These are phyloP conservation scores for Dactylellina parvicollis DNA, from an alignment of 2,329 filamentous ascomycete genomes.

Conservation along the genomic window DNA sequence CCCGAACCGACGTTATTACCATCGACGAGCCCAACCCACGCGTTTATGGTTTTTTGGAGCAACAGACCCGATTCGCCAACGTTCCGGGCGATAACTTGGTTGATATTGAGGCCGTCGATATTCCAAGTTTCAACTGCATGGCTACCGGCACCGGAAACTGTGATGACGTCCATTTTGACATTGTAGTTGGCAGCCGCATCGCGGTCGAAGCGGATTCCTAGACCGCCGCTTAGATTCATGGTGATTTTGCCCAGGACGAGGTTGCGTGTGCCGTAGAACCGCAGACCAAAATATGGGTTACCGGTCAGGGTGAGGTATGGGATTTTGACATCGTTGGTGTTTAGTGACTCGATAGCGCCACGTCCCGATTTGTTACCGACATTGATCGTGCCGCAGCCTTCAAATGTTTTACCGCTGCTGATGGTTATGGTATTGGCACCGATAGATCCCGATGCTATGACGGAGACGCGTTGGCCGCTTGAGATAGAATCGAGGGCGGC, in stretches of 20 bases:
- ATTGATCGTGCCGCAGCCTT: slow-evolving; percentile 70
- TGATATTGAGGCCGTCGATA: slow-evolving; percentile 67
- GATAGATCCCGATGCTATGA: slow-evolving; percentile 68
- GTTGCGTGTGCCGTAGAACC: slow-evolving; percentile 67
- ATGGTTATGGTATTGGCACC: slow-evolving; percentile 67
- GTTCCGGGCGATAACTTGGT: slow-evolving; percentile 66
- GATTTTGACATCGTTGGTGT: slow-evolving; percentile 66
- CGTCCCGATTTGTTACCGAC: slow-evolving; percentile 62
- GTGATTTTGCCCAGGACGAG: slow-evolving; percentile 67
- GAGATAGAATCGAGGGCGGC: slow-evolving; percentile 66
- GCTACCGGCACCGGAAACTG: slow-evolving; percentile 66
- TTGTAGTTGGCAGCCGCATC: slow-evolving; percentile 67
- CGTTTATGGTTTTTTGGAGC: slow-evolving; percentile 67
- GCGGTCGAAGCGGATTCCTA: slow-evolving; percentile 70
- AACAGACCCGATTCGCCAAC: slow-evolving; percentile 70
- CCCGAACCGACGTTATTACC: slow-evolving; percentile 67
- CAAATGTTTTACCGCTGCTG: slow-evolving; percentile 68
- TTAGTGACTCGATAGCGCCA: slow-evolving; percentile 68
- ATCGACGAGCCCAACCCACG: slow-evolving; percentile 67
- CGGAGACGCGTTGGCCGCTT: slow-evolving; percentile 67
- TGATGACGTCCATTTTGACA: slow-evolving; percentile 67
- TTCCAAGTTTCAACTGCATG: slow-evolving; percentile 71
- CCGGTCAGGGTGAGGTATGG: slow-evolving; percentile 70
- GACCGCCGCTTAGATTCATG: slow-evolving; percentile 67
- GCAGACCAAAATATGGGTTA: slow-evolving; percentile 69